Evolutionary conservation across 768 basidiomycete genomes (phyloP), one percentile per base, ranked within the genome.

Genomic region (Hydnomerulius pinastri): DNA sequence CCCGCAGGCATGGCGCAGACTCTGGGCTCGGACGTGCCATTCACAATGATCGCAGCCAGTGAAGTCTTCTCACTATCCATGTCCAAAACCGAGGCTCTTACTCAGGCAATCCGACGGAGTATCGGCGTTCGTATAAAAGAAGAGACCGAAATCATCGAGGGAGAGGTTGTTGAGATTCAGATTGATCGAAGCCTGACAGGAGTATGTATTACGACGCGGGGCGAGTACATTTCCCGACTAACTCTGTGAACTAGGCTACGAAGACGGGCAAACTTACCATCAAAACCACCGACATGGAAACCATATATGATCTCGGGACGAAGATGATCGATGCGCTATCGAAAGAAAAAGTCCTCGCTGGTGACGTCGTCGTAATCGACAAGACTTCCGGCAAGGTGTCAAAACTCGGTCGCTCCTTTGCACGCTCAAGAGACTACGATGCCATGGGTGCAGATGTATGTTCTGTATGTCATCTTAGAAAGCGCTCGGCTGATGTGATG

Each of bases 251-350:
- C 30, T 60, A 97, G 95, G 92, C 95, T 0, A 97, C 94, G 4
- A 98, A 98, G 73, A 98, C 97, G 2, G 97, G 96, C 3, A 95
- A 97, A 67, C 70, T 98, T 53, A 98, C 97, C 0, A 89, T 99
- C 62, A 98, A 98, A 72, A 96, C 93, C 12, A 97, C 94, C 2
- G 96, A 98, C 68, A 98, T 99, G 97, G 97, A 98, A 74, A 98
- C 97, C 4, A 88, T 99, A 27, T 99, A 99, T 66, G 97, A 99
- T 71, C 80, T 98, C 25, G 97, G 97, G 10, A 92, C 87, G 43
- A 99, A 98, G 79, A 98, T 99, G 97, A 98, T 99, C 42, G 97
- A 99, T 58, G 87, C 94, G 4, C 73, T 99, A 24, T 89, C 92
- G 32, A 97, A 98, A 72, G 97, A 98, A 74, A 98, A 98, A 62